A percentile compares a stretch with the other conserved stretches of the same genome.
Conservation (phyloP, 768 basidiomycete species). For the Mycena capillaripes region DNA sequence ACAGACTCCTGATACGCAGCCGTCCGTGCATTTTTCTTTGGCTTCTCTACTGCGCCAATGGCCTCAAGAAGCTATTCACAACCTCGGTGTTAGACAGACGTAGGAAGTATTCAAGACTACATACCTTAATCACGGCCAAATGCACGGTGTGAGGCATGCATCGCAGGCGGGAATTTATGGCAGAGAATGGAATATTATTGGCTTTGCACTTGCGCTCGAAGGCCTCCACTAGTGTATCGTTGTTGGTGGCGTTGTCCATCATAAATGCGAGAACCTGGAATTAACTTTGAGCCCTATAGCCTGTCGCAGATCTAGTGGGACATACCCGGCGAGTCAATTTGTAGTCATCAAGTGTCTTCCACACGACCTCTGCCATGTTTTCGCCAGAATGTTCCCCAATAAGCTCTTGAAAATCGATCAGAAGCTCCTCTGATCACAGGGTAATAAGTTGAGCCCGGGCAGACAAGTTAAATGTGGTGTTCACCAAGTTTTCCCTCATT, state of each 20-base stretch:
- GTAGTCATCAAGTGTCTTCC: constrained; percentile 44
- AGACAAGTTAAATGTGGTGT: background rate
- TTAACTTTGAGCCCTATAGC: background rate
- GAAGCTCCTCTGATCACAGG: constrained; percentile 45
- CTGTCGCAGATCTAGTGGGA: background rate
- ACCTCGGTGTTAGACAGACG: background rate
- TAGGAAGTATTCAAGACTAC: background rate
- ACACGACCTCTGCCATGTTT: constrained; percentile 52
- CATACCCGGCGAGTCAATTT: constrained; percentile 39
- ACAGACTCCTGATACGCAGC: too few species aligned
- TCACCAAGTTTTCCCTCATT: constrained; percentile 42
- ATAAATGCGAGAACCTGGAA: constrained; percentile 48
- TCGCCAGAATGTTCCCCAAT: constrained; percentile 50
- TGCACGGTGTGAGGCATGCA: constrained; percentile 57
- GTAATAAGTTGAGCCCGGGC: background rate
- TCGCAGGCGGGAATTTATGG: constrained; percentile 41
- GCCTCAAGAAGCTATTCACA: background rate
- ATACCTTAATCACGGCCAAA: constrained; percentile 50
- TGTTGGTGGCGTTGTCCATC: constrained; percentile 54
- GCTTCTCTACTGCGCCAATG: too few species aligned
- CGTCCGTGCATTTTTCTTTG: too few species aligned
- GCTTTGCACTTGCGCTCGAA: constrained; percentile 36
- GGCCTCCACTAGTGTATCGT: constrained; percentile 46
- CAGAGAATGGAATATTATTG: constrained; percentile 41
- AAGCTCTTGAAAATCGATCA: constrained; percentile 55